These are phyloP conservation scores for Thyridium curvatum DNA, from an alignment of 2,329 filamentous ascomycete species.

Conservation along the genomic window DNA sequence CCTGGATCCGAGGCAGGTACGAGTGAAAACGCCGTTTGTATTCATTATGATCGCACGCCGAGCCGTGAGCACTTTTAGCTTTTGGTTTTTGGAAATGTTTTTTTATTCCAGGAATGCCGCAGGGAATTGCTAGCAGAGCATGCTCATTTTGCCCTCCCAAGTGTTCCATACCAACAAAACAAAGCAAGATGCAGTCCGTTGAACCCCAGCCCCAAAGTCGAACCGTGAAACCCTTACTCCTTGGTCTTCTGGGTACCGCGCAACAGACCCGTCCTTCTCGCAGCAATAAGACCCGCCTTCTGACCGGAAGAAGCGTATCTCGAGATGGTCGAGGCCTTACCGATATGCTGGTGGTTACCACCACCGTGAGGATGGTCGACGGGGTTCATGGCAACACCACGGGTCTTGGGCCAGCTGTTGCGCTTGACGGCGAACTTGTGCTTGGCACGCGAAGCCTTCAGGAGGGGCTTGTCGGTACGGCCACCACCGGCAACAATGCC, in stretches of 20 bases:
- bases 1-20: too few species aligned
- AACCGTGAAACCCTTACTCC: slow-evolving; percentile 67
- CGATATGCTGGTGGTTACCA: slow-evolving; percentile 99
- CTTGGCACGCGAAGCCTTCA: slow-evolving; percentile 99
- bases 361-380: slow-evolving; percentile 98
- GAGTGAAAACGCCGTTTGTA: too few species aligned
- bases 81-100: background rate
- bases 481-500: slow-evolving; percentile 99
- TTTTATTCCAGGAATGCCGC: slow-evolving; percentile 1
- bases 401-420: slow-evolving; percentile 99
- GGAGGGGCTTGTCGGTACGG: slow-evolving; percentile 98
- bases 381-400: slow-evolving; percentile 99
- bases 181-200: slow-evolving; percentile 55
- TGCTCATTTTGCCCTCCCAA: background rate
- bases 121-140: background rate
- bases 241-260: slow-evolving; percentile 99
- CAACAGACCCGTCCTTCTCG: slow-evolving; percentile 98
- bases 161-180: slow-evolving; percentile 15
- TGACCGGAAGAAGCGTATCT: slow-evolving; percentile 97
- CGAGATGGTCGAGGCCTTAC: slow-evolving; percentile 99
- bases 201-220: slow-evolving; percentile 60
- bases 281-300: slow-evolving; percentile 99
- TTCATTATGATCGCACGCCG: too few species aligned
- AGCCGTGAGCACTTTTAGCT: too few species aligned
- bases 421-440: slow-evolving; percentile 99